A percentile compares a stretch with the other conserved stretches of the same genome.
Conservation (phyloP, 805 yeast species). For the Spathaspora boniae region DNA sequence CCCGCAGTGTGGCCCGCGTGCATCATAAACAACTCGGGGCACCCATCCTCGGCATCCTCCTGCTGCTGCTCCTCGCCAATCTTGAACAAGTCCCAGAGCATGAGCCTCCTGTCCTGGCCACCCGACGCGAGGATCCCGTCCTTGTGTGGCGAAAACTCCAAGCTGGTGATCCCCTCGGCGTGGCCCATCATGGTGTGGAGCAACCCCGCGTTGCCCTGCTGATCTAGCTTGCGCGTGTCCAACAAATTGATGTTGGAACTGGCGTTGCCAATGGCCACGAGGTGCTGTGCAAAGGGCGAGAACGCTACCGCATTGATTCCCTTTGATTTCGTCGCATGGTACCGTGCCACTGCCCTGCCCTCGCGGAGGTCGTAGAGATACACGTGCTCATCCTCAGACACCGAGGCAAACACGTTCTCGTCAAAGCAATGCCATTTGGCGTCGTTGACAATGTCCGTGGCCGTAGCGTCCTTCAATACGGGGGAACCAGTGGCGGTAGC, state of each 20-base stretch:
- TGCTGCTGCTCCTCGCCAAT: slow-evolving; percentile 83
- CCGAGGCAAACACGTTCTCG: slow-evolving; percentile 58
- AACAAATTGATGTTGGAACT: slow-evolving; percentile 65
- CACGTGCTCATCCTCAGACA: slow-evolving; percentile 64
- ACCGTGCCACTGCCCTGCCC: slow-evolving; percentile 21
- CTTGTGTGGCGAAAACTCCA: slow-evolving; percentile 74
- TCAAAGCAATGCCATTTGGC: slow-evolving; percentile 65
- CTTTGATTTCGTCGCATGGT: slow-evolving; percentile 23
- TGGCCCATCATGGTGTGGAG: slow-evolving; percentile 82
- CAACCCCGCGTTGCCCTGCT: slow-evolving; percentile 20
- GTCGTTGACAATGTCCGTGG: slow-evolving; percentile 63
- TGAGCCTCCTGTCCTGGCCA: slow-evolving; percentile 71
- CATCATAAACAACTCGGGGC: slow-evolving; percentile 85
- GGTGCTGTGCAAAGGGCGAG: slow-evolving; percentile 55
- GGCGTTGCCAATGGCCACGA: slow-evolving; percentile 67
- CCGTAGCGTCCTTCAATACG: slow-evolving; percentile 5
- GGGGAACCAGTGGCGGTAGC: too few species aligned
- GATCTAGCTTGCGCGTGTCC: slow-evolving; percentile 50
- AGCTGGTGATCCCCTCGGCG: slow-evolving; percentile 61
- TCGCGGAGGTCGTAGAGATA: slow-evolving; percentile 53
- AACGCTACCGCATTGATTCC: slow-evolving; percentile 65
- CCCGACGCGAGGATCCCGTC: slow-evolving; percentile 80
- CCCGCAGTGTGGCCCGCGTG: slow-evolving; percentile 88
- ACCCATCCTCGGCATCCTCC: slow-evolving; percentile 89
- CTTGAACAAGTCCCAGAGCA: slow-evolving; percentile 74